Evolutionary conservation across 2,329 filamentous ascomycete species (phyloP).

Genomic region (Botryotinia globosa): DNA sequence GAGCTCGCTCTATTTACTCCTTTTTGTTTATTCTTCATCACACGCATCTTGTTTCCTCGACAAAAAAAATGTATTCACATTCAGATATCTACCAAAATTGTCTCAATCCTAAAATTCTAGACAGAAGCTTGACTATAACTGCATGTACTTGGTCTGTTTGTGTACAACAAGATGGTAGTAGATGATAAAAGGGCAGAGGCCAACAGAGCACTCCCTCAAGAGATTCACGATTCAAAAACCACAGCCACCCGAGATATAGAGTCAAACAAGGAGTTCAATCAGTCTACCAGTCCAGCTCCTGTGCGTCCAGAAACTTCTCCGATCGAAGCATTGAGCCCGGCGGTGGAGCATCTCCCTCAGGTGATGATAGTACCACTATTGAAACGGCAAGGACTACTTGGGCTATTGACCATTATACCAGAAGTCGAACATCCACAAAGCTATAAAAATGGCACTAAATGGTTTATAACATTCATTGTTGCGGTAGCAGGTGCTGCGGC

Average conservation of each 20-base stretch:
- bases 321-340: too few relatives aligned
- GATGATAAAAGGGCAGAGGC: not conserved
- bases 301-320: not conserved
- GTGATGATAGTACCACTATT: constrained; percentile 42
- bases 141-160: not conserved
- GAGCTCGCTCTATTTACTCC: not conserved
- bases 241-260: not conserved
- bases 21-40: not conserved
- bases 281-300: not conserved
- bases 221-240: not conserved
- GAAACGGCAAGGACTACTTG: constrained; percentile 69
- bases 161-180: not conserved
- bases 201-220: not conserved
- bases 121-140: not conserved
- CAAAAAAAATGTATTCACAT: not conserved
- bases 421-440: constrained; percentile 76
- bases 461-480: constrained; percentile 76
- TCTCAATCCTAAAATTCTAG: not conserved
- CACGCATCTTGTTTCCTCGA: not conserved
- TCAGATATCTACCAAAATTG: not conserved
- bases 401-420: constrained; percentile 66
- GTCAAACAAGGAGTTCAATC: not conserved
- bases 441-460: constrained; percentile 74
- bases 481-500: constrained; percentile 73
- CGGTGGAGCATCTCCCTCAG: not conserved